phyloP scores from a whole-genome alignment of 1,284 basidiomycete genomes.

The Mycena sp. region DNA sequence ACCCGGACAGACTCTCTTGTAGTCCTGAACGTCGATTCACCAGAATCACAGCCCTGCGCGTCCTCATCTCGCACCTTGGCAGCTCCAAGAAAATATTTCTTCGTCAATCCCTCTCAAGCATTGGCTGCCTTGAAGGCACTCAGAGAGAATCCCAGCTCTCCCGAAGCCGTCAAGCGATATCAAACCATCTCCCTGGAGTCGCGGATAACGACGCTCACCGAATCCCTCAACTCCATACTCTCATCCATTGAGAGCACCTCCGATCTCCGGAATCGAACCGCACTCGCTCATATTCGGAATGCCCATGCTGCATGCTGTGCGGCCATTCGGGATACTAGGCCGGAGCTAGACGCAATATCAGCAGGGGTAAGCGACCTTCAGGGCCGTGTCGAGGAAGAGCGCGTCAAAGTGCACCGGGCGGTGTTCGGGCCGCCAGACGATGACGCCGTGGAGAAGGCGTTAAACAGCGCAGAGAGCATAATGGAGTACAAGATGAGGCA shows the following conservation, averaged over 20 bases:
- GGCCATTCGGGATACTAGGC: slow-evolving; percentile 39
- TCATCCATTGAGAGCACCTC: slow-evolving; percentile 33
- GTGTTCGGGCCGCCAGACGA: slow-evolving; percentile 48
- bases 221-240: slow-evolving; percentile 51
- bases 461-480: slow-evolving; percentile 58
- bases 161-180: slow-evolving; percentile 65
- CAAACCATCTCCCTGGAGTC: slow-evolving; percentile 71
- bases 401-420: slow-evolving; percentile 43
- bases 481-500: slow-evolving; percentile 62
- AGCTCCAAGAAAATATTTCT: slow-evolving; percentile 39
- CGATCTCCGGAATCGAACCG: slow-evolving; percentile 23
- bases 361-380: slow-evolving; percentile 42
- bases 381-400: slow-evolving; percentile 44
- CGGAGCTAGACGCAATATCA: slow-evolving; percentile 43
- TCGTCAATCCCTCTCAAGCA: slow-evolving; percentile 66
- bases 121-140: slow-evolving; percentile 59
- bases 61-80: slow-evolving; percentile 17
- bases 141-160: slow-evolving; percentile 53
- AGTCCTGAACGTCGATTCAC: slow-evolving; percentile 22
- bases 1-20: slow-evolving; percentile 21
- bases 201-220: slow-evolving; percentile 57
- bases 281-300: slow-evolving; percentile 34
- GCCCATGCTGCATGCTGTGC: slow-evolving; percentile 46
- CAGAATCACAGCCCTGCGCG: slow-evolving; percentile 7
- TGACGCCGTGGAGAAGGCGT: slow-evolving; percentile 59